Percentiles rank a stretch among this genome's conserved stretches.
These are phyloP conservation scores for Chytridium lagenaria DNA, from an alignment of 371 early-diverging fungal species.

Conservation along the genomic window DNA sequence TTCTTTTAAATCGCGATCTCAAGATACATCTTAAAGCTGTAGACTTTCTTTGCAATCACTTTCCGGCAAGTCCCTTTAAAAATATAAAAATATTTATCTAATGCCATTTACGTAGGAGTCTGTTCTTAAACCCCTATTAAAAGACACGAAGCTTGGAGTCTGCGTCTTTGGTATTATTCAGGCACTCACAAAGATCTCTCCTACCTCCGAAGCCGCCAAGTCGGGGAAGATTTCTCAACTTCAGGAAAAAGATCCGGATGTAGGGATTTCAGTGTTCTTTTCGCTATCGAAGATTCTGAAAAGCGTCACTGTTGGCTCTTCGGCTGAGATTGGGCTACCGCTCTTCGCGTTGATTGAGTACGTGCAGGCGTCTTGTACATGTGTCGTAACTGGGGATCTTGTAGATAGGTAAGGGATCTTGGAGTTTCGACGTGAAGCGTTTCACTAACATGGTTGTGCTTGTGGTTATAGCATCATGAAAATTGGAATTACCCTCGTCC, in stretches of 20 bases:
- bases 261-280: not conserved
- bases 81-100: not conserved
- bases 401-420: slow-evolving; percentile 1
- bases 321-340: not conserved
- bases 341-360: not conserved
- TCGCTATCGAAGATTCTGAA: not conserved
- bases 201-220: not conserved
- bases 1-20: not conserved
- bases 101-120: not conserved
- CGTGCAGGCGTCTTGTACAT: not conserved
- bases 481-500: not conserved
- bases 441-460: too few relatives aligned
- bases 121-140: not conserved
- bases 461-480: not conserved
- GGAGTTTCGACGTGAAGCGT: too few relatives aligned
- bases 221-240: not conserved
- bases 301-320: not conserved
- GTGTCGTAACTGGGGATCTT: not conserved
- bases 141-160: slow-evolving; percentile 5
- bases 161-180: slow-evolving; percentile 7
- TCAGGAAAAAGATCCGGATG: not conserved
- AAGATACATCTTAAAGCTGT: not conserved
- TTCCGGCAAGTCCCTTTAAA: not conserved
- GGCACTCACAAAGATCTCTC: not conserved
- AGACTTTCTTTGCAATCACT: not conserved